Base-by-base conservation (phyloP, 2,329 filamentous ascomycete genomes). In the Metarhizium humberi region DNA sequence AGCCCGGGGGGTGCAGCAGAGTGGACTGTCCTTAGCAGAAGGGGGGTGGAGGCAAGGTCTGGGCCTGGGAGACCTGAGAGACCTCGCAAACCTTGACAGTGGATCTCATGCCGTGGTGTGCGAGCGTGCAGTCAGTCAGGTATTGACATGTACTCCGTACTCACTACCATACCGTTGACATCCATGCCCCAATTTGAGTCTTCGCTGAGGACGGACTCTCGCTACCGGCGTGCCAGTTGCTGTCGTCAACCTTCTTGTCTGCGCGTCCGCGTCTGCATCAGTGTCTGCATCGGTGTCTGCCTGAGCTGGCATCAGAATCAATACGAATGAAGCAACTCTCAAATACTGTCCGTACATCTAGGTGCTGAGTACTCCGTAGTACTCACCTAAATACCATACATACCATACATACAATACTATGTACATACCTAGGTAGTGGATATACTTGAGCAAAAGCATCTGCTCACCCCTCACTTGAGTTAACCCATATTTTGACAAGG, bases 101-200 rank as follows among this genome's bases (percentile, higher is more conserved):
- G 54, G 54, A 52, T 32, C 54, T 45, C 36, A 53, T 29, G 36
- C 49, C 36, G 36, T 55, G 30, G 54, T 56, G 51, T 48, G 45
- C 13, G 14, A 14, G 7, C 25, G 43, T 25, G 43, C 43, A 25
- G 18, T 25, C 43, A 46, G 4, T 25, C 43, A 46, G 4, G 18
- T 25, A 25, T n/a, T 18, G 43, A 46, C n/a, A 46, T 18, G 43
- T 46, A 46, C 43, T 46, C 43, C 43, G 11, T 46, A 46, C 43
- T 46, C 43, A 16, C 43, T 46, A 13, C 40, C 40, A 42, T 42
- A 34, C 32, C 32, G 32, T 42, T 42, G 40, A n/a, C 40, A 42
- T 42, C 40, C 40, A 16, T 42, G 40, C 13, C 40, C 40, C 3
- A 34, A 10, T 34, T 34, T 34, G 32, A 4, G 10, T 25, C 20